These are phyloP conservation scores for Adansonia digitata DNA, from an alignment of 345 rosid species.

Conservation along the genomic window DNA sequence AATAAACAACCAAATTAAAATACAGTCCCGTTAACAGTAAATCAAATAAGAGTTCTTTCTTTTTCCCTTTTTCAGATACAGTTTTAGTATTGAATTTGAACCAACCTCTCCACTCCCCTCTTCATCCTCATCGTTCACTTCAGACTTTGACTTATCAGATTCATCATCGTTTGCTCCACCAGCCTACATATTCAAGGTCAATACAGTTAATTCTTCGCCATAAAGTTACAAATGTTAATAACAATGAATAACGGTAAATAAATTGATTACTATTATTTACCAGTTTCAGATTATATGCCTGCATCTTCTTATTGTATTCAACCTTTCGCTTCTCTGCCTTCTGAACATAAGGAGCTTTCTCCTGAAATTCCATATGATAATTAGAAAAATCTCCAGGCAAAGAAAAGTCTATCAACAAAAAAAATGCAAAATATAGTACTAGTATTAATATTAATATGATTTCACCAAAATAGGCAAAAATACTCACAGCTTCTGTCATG, in stretches of 20 bases:
- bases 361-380: slow-evolving; percentile 27
- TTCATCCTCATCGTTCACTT: slow-evolving; percentile 56
- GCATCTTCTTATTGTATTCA: slow-evolving; percentile 58
- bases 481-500: slow-evolving; percentile 55
- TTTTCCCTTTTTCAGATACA: neutral
- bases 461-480: neutral
- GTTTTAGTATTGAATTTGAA: neutral
- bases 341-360: slow-evolving; percentile 53
- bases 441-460: neutral
- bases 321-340: slow-evolving; percentile 60
- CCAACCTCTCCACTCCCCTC: slow-evolving; percentile 56
- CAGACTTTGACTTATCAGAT: slow-evolving; percentile 81
- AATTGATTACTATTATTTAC: slow-evolving; percentile 23
- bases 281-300: slow-evolving; percentile 56
- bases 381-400: neutral
- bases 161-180: slow-evolving; percentile 59
- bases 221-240: neutral
- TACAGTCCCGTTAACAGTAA: no score
- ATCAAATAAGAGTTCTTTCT: neutral
- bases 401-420: neutral
- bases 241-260: neutral
- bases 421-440: neutral
- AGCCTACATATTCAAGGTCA: slow-evolving; percentile 27
- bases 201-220: neutral
- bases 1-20: neutral